Percentiles rank a stretch among this genome's conserved stretches.
Evolutionary conservation across 2,329 filamentous ascomycete genomes (phyloP).

Genomic region (Claviceps sp.): DNA sequence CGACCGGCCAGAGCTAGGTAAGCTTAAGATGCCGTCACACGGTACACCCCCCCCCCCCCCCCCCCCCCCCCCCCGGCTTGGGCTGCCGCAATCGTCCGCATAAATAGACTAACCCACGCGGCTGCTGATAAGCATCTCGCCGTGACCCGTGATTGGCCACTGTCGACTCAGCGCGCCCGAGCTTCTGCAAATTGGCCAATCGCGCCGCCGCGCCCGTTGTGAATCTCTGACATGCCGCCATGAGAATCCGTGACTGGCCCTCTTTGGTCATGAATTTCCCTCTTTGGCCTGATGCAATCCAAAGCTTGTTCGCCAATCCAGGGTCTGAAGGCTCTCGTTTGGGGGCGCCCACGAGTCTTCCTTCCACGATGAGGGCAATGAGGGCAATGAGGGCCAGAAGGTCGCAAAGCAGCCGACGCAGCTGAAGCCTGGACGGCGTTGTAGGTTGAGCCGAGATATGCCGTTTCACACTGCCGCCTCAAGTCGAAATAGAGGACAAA

Average conservation of each 20-base stretch:
- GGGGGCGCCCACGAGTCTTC: too few relatives aligned
- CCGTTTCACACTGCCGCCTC: too few relatives aligned
- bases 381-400: too few relatives aligned
- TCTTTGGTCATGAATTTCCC: slow-evolving; percentile 1
- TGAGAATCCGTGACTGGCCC: slow-evolving; percentile 5
- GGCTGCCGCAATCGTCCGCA: neutral
- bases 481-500: too few relatives aligned
- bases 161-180: too few relatives aligned
- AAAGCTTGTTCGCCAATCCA: too few relatives aligned
- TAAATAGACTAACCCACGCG: neutral
- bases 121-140: slow-evolving; percentile 5
- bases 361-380: too few relatives aligned
- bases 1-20: neutral
- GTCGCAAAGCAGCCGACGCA: too few relatives aligned
- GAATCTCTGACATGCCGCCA: slow-evolving; percentile 3
- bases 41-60: neutral
- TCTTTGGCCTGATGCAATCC: too few relatives aligned
- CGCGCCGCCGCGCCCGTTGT: neutral
- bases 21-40: neutral
- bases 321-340: too few relatives aligned
- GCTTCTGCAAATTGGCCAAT: neutral
- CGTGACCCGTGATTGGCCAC: slow-evolving; percentile 1
- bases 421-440: too few relatives aligned
- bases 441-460: too few relatives aligned
- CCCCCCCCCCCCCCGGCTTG: neutral